Conservation (phyloP, 2,329 filamentous ascomycete genomes). For the Pestalotiopsis sp. region DNA sequence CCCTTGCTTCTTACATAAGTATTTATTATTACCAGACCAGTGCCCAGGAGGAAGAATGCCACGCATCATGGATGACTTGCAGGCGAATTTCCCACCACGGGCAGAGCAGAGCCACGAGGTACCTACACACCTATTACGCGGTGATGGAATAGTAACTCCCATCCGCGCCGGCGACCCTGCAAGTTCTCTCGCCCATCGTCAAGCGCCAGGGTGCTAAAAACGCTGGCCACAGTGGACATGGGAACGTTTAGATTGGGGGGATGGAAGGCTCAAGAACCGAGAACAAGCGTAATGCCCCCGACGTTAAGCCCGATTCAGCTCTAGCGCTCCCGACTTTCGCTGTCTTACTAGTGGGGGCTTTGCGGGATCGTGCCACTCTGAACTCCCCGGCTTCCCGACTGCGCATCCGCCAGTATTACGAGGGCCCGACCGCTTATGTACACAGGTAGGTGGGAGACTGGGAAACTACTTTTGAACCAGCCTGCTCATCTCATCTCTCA, state of each 20-base stretch:
- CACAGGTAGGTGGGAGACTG: background rate
- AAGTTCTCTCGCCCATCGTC: background rate
- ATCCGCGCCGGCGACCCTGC: background rate
- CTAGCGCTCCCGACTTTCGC: slow-evolving; percentile 8
- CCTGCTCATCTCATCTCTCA: background rate
- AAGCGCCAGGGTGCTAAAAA: background rate
- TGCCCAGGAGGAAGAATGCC: background rate
- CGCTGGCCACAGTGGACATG: background rate
- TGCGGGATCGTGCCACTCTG: slow-evolving; percentile 3
- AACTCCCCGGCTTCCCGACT: background rate
- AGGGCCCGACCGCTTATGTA: background rate
- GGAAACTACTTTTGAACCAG: no score
- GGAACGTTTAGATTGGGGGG: background rate
- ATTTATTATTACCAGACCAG: background rate
- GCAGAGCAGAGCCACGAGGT: background rate
- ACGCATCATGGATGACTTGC: background rate
- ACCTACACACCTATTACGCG: background rate
- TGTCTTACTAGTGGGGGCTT: slow-evolving; percentile 1
- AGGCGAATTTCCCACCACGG: background rate
- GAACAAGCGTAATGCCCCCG: background rate
- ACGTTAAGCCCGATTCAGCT: background rate
- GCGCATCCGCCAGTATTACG: background rate
- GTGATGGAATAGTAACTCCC: background rate
- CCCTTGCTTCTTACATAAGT: background rate
- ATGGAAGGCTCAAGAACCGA: background rate